Conservation (phyloP, 2,329 filamentous ascomycete genomes). For the Hymenoscyphus albidus region DNA sequence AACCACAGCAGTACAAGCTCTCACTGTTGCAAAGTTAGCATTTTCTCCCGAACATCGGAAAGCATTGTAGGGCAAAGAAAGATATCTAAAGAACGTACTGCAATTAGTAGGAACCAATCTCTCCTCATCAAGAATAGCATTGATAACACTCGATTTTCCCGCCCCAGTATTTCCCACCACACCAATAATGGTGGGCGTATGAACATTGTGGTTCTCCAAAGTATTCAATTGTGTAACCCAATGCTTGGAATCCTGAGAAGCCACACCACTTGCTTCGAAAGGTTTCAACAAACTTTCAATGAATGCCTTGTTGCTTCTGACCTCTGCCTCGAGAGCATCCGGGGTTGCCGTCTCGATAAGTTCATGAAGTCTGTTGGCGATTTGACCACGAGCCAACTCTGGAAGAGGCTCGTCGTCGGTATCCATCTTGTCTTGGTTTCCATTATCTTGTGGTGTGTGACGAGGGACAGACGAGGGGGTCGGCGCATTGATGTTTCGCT, state of each 20-base stretch:
- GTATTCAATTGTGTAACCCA: slow-evolving; percentile 29
- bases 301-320: slow-evolving; percentile 21
- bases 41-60: background rate
- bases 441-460: background rate
- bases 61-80: background rate
- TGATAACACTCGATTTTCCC: slow-evolving; percentile 29
- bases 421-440: slow-evolving; percentile 1
- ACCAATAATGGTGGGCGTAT: slow-evolving; percentile 28
- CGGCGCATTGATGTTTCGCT: background rate
- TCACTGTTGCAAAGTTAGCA: slow-evolving; percentile 5
- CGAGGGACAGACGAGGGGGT: background rate
- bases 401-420: background rate
- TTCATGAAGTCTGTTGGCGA: slow-evolving; percentile 26
- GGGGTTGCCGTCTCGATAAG: slow-evolving; percentile 22
- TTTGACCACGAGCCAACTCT: slow-evolving; percentile 8
- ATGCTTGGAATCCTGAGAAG: slow-evolving; percentile 23
- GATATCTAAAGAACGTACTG: slow-evolving; percentile 38
- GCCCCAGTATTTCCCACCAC: slow-evolving; percentile 31
- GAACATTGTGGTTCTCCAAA: slow-evolving; percentile 23
- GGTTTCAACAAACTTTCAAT: slow-evolving; percentile 26
- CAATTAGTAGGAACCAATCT: slow-evolving; percentile 41
- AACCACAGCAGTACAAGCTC: slow-evolving; percentile 46
- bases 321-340: slow-evolving; percentile 28
- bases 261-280: slow-evolving; percentile 17
- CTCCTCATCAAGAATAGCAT: slow-evolving; percentile 44